phyloP scores from a whole-genome alignment of 2,329 filamentous ascomycete species.

The Stemphylium beticola region DNA sequence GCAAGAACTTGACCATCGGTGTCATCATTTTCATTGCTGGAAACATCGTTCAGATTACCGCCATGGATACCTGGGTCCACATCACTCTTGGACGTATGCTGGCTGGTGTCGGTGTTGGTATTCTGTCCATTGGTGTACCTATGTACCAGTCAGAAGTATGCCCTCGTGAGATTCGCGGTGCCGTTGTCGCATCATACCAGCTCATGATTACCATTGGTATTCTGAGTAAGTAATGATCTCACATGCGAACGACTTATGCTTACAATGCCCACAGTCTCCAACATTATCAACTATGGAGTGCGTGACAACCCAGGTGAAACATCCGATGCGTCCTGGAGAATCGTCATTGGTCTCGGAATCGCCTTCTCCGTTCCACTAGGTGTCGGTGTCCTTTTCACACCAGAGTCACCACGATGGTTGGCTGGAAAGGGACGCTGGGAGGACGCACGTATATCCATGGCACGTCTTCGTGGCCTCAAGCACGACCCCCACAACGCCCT shows the following conservation, averaged over 20 bases:
- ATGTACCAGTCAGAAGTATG: conserved; percentile 72
- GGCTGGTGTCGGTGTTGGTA: conserved; percentile 52
- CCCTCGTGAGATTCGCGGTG: conserved; percentile 67
- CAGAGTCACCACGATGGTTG: conserved; percentile 51
- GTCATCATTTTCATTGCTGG: conserved; percentile 54
- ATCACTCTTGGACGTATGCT: conserved; percentile 57
- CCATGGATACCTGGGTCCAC: conserved; percentile 50
- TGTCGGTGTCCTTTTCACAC: conserved; percentile 39
- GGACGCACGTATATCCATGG: conserved; percentile 58
- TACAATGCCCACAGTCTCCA: conserved; percentile 24
- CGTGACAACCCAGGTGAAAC: conserved; percentile 47
- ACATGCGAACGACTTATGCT: neutral
- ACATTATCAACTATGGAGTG: conserved; percentile 51
- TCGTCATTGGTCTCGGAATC: conserved; percentile 44
- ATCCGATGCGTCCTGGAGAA: conserved; percentile 45
- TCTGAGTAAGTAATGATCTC: conserved; percentile 13
- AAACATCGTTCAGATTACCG: conserved; percentile 53
- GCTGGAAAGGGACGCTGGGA: conserved; percentile 57
- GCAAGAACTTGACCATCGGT: conserved; percentile 56
- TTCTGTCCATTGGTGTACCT: conserved; percentile 64
- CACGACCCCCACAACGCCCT: conserved; percentile 54
- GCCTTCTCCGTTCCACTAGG: conserved; percentile 40
- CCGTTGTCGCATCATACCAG: conserved; percentile 61
- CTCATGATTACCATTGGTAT: conserved; percentile 56
- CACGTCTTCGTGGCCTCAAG: conserved; percentile 60